A percentile compares a stretch with the other conserved stretches of the same genome.
These are phyloP conservation scores for Neonectria coccinea DNA, from an alignment of 2,329 filamentous ascomycete species.

Conservation along the genomic window DNA sequence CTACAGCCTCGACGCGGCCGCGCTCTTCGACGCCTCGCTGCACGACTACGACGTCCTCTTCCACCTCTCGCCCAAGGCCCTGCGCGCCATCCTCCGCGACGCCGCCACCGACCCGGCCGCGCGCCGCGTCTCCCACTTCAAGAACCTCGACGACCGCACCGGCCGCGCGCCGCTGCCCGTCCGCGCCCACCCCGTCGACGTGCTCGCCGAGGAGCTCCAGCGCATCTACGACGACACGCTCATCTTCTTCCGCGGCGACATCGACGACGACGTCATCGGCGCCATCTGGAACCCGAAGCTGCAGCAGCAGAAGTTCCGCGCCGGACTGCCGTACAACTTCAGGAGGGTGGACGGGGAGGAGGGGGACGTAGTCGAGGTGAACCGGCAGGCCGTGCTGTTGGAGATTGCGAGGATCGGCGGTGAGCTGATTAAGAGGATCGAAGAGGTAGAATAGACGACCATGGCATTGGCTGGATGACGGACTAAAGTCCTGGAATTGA, in stretches of 20 bases:
- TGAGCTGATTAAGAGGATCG: slow-evolving; percentile 75
- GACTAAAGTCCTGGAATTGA: slow-evolving; percentile 30
- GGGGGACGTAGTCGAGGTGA: slow-evolving; percentile 69
- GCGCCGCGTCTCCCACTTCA: slow-evolving; percentile 70
- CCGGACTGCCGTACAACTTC: slow-evolving; percentile 75
- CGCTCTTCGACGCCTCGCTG: slow-evolving; percentile 78
- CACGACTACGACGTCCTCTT: slow-evolving; percentile 90
- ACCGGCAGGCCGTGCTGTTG: slow-evolving; percentile 73
- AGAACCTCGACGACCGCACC: slow-evolving; percentile 79
- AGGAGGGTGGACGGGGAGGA: slow-evolving; percentile 43
- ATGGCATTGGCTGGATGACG: background rate
- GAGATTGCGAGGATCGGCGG: slow-evolving; percentile 79
- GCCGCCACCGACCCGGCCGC: slow-evolving; percentile 51
- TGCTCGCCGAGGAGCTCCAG: slow-evolving; percentile 76
- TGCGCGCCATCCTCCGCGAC: slow-evolving; percentile 57
- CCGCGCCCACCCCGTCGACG: slow-evolving; percentile 69
- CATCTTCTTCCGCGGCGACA: slow-evolving; percentile 81
- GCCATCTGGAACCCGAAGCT: slow-evolving; percentile 70
- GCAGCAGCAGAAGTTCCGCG: slow-evolving; percentile 72
- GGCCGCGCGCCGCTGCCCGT: slow-evolving; percentile 59
- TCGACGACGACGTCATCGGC: slow-evolving; percentile 66
- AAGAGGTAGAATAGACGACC: slow-evolving; percentile 53
- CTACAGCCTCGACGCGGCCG: slow-evolving; percentile 59
- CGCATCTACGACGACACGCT: slow-evolving; percentile 75
- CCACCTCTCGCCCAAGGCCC: slow-evolving; percentile 70